Conservation (phyloP, 306 rosid species). For the Cicer arietinum region DNA sequence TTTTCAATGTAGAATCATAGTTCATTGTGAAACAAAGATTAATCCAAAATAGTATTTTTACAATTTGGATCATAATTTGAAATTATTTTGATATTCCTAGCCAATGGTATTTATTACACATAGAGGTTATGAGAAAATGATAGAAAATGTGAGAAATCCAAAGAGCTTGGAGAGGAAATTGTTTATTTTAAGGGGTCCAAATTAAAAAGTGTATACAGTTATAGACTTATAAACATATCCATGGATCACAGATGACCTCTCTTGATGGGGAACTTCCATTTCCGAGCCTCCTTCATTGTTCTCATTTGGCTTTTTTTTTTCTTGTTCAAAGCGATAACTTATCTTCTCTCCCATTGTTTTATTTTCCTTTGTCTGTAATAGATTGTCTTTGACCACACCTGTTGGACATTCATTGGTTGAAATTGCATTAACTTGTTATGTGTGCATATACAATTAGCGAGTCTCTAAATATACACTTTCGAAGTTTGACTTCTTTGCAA, state of each 20-base stretch:
- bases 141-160: background rate
- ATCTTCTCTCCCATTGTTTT: background rate
- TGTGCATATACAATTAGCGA: background rate
- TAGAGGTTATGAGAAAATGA: background rate
- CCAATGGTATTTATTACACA: slow-evolving; percentile 2
- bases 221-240: background rate
- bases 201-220: too few species aligned
- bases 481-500: background rate
- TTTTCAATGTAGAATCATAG: slow-evolving; percentile 1
- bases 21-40: slow-evolving; percentile 23
- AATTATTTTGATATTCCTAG: slow-evolving; percentile 13
- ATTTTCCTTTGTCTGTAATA: background rate
- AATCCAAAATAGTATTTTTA: slow-evolving; percentile 31
- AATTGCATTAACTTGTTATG: background rate
- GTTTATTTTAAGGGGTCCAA: too few species aligned
- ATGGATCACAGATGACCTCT: background rate
- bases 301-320: background rate
- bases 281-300: background rate
- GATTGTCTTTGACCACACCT: background rate
- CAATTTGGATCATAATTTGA: slow-evolving; percentile 23
- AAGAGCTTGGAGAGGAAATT: background rate
- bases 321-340: background rate
- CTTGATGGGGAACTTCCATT: background rate
- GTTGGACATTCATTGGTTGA: background rate
- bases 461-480: too few species aligned